Evolutionary conservation across 202 grass and related monocot genomes (phyloP), one percentile per base, ranked within the genome.

Genomic region (Eragrostis tef): DNA sequence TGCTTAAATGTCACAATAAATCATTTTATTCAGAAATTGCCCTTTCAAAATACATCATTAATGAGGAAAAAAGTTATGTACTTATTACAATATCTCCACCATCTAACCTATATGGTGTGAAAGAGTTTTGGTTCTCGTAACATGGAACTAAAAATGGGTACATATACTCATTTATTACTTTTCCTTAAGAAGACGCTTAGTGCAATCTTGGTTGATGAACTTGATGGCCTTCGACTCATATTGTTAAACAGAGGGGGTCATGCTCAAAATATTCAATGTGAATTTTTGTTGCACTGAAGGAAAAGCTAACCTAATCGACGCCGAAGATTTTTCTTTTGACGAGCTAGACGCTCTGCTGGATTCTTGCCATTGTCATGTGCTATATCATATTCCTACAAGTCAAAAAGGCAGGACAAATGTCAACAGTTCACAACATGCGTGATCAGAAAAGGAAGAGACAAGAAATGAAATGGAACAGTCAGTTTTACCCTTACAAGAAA

Each of bases 311-410:
- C 96, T 92, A 99, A 89, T 71, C 96, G 96, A 47, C 87, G 86
- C 27, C 88, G 96, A 63, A 99, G 96, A 87, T 93, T 99, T 91
- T 93, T 70, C 86, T 99, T 99, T 79, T 99, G 96, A 59, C 90
- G 89, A 86, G 93, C 89, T 85, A 99, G 82, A 34, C 96, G 88
- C 63, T 99, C 93, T 20, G 96, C 85, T 75, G 96, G 89, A 75
- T 86, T 99, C 83, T 94, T 94, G 68, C 85, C 83, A 22, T 67
- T 87, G 34, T 99, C 96, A 79, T 89, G 92, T 82, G 93, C 87
- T 68, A 99, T 88, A 31, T 99, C 96, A 27, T 90, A 99, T 84
- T 99, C 96, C 96, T 99, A 87, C 39, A 7, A 93, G 77, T 64
- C 43, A 87, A 64, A 82, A 27, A 9, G 75, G 44, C 7, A 70